These are phyloP conservation scores for Clavispora fructus DNA, from an alignment of 805 yeast genomes.

Conservation along the genomic window DNA sequence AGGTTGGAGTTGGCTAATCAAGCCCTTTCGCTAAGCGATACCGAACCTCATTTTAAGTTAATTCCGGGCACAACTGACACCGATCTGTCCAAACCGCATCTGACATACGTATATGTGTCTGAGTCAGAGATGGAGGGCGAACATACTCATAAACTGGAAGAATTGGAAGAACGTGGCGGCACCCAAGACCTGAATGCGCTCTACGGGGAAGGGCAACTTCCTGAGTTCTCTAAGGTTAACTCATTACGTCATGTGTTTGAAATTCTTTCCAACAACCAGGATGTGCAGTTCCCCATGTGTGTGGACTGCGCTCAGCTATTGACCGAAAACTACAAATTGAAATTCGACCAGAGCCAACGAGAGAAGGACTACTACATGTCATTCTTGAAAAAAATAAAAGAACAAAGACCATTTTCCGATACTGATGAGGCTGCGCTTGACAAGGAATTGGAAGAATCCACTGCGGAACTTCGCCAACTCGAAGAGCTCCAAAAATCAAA, in stretches of 20 bases:
- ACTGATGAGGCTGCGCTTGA: slow-evolving; percentile 17
- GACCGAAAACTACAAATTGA: slow-evolving; percentile 57
- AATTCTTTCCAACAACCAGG: slow-evolving; percentile 61
- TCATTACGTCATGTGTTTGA: slow-evolving; percentile 64
- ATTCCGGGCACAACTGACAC: neutral
- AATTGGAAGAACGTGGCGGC: slow-evolving; percentile 4
- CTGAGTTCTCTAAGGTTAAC: slow-evolving; percentile 33
- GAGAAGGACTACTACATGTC: slow-evolving; percentile 77
- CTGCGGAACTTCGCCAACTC: slow-evolving; percentile 39
- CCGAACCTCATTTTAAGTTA: neutral
- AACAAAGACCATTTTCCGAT: slow-evolving; percentile 15
- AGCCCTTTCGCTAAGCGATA: slow-evolving; percentile 9
- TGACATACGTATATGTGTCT: slow-evolving; percentile 12
- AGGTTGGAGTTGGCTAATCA: slow-evolving; percentile 33
- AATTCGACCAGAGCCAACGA: slow-evolving; percentile 65
- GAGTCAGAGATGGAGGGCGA: slow-evolving; percentile 21
- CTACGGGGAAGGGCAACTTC: slow-evolving; percentile 9
- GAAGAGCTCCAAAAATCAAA: slow-evolving; percentile 31
- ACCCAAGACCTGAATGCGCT: neutral
- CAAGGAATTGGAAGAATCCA: slow-evolving; percentile 4
- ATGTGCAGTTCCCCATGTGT: slow-evolving; percentile 81
- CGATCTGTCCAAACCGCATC: slow-evolving; percentile 1
- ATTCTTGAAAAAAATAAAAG: slow-evolving; percentile 64
- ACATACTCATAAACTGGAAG: slow-evolving; percentile 16
- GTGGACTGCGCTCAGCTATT: slow-evolving; percentile 72